Evolutionary conservation across 2,329 filamentous ascomycete species (phyloP).

Genomic region (Scedosporium aurantiacum): DNA sequence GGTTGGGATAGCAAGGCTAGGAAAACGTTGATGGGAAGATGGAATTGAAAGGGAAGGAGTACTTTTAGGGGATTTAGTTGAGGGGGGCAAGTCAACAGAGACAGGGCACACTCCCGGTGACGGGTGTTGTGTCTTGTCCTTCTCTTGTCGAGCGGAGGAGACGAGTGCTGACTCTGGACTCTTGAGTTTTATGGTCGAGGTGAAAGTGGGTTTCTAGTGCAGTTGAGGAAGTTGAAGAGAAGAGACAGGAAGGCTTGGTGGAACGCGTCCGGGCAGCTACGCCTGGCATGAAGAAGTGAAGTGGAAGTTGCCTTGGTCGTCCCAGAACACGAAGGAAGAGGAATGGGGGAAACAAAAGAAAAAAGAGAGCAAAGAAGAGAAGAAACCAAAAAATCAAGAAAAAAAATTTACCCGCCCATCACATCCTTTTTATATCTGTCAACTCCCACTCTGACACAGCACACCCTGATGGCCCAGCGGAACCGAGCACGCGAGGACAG

Average conservation of each 20-base stretch:
- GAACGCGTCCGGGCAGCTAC: neutral
- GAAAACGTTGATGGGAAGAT: neutral
- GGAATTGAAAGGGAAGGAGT: neutral
- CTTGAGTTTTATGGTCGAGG: neutral
- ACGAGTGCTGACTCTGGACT: neutral
- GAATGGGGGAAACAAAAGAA: slow-evolving; percentile 6
- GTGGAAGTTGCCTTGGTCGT: slow-evolving; percentile 27
- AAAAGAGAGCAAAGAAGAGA: slow-evolving; percentile 1
- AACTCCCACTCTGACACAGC: too few relatives aligned
- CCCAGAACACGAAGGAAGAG: slow-evolving; percentile 32
- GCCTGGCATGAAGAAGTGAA: slow-evolving; percentile 1
- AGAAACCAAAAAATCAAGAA: neutral
- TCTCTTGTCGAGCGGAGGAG: neutral
- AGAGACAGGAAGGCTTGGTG: slow-evolving; percentile 1
- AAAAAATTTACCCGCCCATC: neutral
- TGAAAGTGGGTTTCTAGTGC: neutral
- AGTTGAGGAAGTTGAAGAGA: slow-evolving; percentile 1
- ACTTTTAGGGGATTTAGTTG: neutral
- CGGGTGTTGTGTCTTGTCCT: neutral
- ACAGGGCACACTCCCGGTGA: neutral
- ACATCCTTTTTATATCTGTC: neutral
- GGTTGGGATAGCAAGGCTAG: neutral
- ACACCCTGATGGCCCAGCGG: neutral
- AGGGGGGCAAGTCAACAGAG: neutral
- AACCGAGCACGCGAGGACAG: neutral